A percentile compares a stretch with the other conserved stretches of the same genome.
Conservation (phyloP, 78 protist species). For the Thecamonas trahens region DNA sequence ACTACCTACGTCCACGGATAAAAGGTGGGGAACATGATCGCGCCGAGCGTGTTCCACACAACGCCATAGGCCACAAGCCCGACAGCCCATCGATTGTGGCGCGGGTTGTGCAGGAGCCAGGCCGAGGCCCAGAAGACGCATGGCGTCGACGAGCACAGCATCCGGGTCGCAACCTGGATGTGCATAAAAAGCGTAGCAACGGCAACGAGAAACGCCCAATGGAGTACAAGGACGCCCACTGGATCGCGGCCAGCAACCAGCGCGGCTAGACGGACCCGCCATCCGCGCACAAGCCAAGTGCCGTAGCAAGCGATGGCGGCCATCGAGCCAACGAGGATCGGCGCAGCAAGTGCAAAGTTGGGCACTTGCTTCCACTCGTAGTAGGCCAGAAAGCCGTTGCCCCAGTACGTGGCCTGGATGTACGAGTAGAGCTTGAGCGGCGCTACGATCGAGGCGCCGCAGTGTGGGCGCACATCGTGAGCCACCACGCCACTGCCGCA, state of each 20-base stretch:
- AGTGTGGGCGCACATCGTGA: no score
- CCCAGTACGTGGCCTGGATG: no score
- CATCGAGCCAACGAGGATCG: not conserved
- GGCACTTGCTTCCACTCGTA: constrained; percentile 1
- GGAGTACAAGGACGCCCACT: not conserved
- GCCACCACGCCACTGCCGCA: no score
- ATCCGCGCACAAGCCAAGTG: no score
- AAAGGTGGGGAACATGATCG: not conserved
- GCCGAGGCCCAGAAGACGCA: not conserved
- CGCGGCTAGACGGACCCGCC: not conserved
- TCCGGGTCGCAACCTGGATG: constrained; percentile 15
- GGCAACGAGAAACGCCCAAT: not conserved
- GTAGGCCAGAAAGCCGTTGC: constrained; percentile 6
- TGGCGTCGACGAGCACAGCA: not conserved
- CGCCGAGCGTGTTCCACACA: not conserved
- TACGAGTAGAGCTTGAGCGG: no score
- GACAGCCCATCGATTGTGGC: no score
- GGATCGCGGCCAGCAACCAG: not conserved
- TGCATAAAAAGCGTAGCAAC: constrained; percentile 3
- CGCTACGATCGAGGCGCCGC: no score
- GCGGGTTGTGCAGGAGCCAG: not conserved
- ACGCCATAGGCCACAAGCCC: not conserved
- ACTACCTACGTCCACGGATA: constrained; percentile 31
- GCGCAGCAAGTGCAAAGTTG: constrained; percentile 17
- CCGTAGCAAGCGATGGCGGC: not conserved